A percentile compares a stretch with the other conserved stretches of the same genome.
These are phyloP conservation scores for Fusarium brachygibbosum DNA, from an alignment of 2,329 filamentous ascomycete species.

Conservation along the genomic window DNA sequence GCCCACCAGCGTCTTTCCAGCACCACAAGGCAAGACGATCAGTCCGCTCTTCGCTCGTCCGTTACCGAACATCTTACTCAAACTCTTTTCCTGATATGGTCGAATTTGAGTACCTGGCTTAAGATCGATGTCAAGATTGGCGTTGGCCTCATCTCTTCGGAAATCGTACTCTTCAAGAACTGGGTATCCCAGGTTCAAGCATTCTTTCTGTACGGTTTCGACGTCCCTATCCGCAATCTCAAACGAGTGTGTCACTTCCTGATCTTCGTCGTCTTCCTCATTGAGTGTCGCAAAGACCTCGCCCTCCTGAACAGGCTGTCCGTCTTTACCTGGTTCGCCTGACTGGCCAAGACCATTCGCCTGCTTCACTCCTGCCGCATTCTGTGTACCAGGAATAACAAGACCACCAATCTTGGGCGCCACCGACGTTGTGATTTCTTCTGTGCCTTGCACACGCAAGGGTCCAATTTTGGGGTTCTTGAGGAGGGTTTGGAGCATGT, in stretches of 20 bases:
- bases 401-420: constrained; percentile 89
- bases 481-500: constrained; percentile 87
- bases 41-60: constrained; percentile 97
- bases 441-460: constrained; percentile 78
- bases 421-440: constrained; percentile 81
- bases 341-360: constrained; percentile 60
- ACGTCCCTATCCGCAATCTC: constrained; percentile 87
- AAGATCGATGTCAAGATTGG: constrained; percentile 93
- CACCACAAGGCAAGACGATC: constrained; percentile 95
- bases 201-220: constrained; percentile 89
- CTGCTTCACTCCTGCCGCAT: constrained; percentile 89
- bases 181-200: constrained; percentile 86
- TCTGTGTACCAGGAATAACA: constrained; percentile 94
- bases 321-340: constrained; percentile 59
- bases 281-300: constrained; percentile 80
- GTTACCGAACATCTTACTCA: constrained; percentile 99
- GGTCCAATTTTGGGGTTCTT: constrained; percentile 86
- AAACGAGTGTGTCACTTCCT: constrained; percentile 92
- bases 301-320: constrained; percentile 69
- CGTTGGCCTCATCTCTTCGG: constrained; percentile 87
- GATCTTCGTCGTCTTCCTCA: constrained; percentile 88
- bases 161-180: constrained; percentile 98
- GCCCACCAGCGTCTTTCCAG: constrained; percentile 97
- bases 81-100: constrained; percentile 95
- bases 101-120: constrained; percentile 91